Percentiles rank a stretch among this genome's conserved stretches.
phyloP scores from a whole-genome alignment of 768 basidiomycete genomes.

The Leccinum uliginosum region DNA sequence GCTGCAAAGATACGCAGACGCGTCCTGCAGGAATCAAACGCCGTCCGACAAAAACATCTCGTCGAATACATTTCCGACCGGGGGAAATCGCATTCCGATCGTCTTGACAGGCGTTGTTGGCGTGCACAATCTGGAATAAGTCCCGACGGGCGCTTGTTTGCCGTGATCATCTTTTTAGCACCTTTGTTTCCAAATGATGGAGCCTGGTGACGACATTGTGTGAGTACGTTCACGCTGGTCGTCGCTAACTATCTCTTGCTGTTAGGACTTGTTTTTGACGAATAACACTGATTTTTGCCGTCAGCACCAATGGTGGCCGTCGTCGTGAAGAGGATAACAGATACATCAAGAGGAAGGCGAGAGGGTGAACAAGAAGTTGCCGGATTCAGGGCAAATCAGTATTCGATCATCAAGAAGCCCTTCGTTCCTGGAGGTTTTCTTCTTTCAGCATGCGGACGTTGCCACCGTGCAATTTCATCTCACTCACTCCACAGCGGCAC shows the following conservation, averaged over 20 bases:
- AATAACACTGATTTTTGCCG: background rate
- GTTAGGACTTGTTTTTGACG: background rate
- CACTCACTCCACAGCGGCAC: too few species aligned
- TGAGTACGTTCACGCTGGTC: background rate
- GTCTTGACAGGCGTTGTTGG: background rate
- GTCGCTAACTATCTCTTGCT: background rate
- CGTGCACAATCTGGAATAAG: background rate
- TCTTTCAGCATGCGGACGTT: background rate
- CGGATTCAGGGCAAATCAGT: background rate
- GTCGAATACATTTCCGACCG: background rate
- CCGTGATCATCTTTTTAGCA: background rate
- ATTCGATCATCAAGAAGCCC: conserved; percentile 10
- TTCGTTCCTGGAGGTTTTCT: background rate
- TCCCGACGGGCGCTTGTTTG: background rate
- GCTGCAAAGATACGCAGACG: background rate
- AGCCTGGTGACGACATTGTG: background rate
- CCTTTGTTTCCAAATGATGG: background rate
- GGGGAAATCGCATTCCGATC: background rate
- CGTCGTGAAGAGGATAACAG: background rate
- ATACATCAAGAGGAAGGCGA: background rate
- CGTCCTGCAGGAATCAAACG: background rate
- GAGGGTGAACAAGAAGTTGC: background rate
- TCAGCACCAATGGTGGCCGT: background rate
- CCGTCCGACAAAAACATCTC: background rate
- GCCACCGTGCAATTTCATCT: background rate